Conservation (phyloP, 1,284 basidiomycete genomes). For the Austroboletus niveus region DNA sequence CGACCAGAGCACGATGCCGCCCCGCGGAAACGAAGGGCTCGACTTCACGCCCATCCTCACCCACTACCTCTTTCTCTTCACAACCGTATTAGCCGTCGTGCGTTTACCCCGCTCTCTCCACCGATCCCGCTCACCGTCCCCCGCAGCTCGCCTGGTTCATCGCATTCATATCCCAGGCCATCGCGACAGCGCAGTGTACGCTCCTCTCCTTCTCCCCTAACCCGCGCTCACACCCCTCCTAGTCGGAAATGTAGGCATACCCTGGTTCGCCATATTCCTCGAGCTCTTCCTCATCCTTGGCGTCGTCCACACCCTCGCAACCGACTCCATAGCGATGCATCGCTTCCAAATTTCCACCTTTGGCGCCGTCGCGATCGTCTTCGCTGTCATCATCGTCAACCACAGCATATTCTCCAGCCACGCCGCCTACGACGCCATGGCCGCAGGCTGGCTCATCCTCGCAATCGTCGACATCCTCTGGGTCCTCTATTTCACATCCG, state of each 20-base stretch:
- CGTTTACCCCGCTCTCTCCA: conserved; percentile 27
- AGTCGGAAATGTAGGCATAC: conserved; percentile 55
- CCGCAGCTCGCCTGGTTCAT: conserved; percentile 84
- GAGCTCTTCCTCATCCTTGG: conserved; percentile 81
- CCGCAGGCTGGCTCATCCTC: conserved; percentile 92
- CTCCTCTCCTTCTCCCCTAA: conserved; percentile 6
- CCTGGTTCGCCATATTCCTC: conserved; percentile 94
- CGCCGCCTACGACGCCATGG: conserved; percentile 75
- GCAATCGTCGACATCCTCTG: conserved; percentile 90
- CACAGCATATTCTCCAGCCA: conserved; percentile 53
- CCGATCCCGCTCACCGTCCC: conserved; percentile 5
- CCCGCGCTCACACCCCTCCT: conserved; percentile 26
- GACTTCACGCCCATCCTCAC: conserved; percentile 85
- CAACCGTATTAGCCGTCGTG: conserved; percentile 78
- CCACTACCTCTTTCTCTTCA: conserved; percentile 88
- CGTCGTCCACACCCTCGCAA: conserved; percentile 79
- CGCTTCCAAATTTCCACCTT: conserved; percentile 89
- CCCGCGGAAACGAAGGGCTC: conserved; percentile 56
- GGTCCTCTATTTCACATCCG: conserved; percentile 95
- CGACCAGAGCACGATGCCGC: conserved; percentile 39
- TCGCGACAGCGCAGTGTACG: conserved; percentile 65
- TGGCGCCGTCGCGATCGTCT: conserved; percentile 83
- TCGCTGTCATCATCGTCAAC: conserved; percentile 80
- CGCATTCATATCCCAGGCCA: conserved; percentile 83
- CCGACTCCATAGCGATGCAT: conserved; percentile 81